Evolutionary conservation across 208 protist species (phyloP), one percentile per base, ranked within the genome.

Genomic region (Tritrichomonas musculus): DNA sequence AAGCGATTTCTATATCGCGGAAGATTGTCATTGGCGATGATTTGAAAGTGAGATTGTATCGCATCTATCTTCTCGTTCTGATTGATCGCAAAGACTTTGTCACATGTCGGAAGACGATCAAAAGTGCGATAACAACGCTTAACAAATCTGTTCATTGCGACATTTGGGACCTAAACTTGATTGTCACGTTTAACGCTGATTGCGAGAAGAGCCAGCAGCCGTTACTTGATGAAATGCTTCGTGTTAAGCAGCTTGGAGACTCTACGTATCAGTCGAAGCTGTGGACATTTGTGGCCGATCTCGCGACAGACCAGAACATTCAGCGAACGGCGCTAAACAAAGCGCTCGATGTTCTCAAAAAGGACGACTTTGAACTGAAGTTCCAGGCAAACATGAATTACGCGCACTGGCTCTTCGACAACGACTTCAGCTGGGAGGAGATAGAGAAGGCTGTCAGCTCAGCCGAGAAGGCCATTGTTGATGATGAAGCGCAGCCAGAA

Each of bases 201-300:
- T 88, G 77, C 57, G 0, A 57, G 39, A 88, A 88, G 30, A 39
- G 9, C 14, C 47, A 88, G 17, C 44, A 50, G 5, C 14, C 77
- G 22, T 88, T 88, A 36, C 14, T 88, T 44, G 77, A 88, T 57
- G 77, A 88, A 88, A 88, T 88, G 77, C 30, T 88, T 2, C 53
- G 77, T 57, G 47, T 88, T 57, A 88, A 88, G 22, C 77, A 88
- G 17, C 47, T 88, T 20, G 77, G 77, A 13, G 77, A 57, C 11
- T 57, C 77, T 39, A 88, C 33, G 20, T 88, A 88, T 39, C 77
- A 88, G 44, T 53, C 41, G 11, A 49, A 88, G 9, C 17, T 88
- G 1, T 88, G 77, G 77, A 44, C 77, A 57, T 88, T 88, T 39
- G 47, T 88, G 33, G 77, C 77, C 57, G 77, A 88, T 30, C 22